Conservation (phyloP, 352 stramenopile species). For the Pythium dissimile region DNA sequence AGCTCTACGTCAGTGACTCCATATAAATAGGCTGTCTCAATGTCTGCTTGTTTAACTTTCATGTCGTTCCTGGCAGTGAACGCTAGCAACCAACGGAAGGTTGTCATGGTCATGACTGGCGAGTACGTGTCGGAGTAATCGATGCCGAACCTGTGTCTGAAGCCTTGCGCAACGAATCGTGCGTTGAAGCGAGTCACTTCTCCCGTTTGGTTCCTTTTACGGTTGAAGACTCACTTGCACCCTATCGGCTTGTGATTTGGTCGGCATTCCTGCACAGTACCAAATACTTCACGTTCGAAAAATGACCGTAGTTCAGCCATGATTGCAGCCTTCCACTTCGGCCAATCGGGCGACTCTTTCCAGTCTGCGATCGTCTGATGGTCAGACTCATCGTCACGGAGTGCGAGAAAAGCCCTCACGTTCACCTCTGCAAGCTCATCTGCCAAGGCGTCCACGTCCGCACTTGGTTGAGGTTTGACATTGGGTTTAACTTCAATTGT, state of each 20-base stretch:
- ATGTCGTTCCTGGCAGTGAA: slow-evolving; percentile 16
- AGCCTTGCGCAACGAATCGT: slow-evolving; percentile 16
- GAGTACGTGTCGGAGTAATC: slow-evolving; percentile 24
- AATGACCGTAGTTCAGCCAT: slow-evolving; percentile 8
- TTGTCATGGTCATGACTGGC: slow-evolving; percentile 22
- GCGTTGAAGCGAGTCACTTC: slow-evolving; percentile 11
- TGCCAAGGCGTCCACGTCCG: no score
- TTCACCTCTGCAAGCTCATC: slow-evolving; percentile 4
- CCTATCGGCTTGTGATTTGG: slow-evolving; percentile 10
- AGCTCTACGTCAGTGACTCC: slow-evolving; percentile 19
- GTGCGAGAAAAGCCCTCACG: slow-evolving; percentile 9
- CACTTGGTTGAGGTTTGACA: neutral
- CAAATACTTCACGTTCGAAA: slow-evolving; percentile 16
- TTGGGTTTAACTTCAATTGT: neutral
- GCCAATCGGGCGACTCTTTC: slow-evolving; percentile 6
- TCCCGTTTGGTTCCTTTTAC: slow-evolving; percentile 7
- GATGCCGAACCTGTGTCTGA: slow-evolving; percentile 15
- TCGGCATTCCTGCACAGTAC: slow-evolving; percentile 12
- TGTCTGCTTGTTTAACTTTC: slow-evolving; percentile 18
- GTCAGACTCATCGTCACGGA: slow-evolving; percentile 1
- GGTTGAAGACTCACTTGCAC: slow-evolving; percentile 12
- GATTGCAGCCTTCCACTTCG: slow-evolving; percentile 11
- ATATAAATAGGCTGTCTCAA: slow-evolving; percentile 20
- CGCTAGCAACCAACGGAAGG: slow-evolving; percentile 18
- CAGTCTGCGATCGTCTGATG: slow-evolving; percentile 9